Base-by-base conservation (phyloP, 1,139 yeast genomes). In the Hyphopichia burtonii region DNA sequence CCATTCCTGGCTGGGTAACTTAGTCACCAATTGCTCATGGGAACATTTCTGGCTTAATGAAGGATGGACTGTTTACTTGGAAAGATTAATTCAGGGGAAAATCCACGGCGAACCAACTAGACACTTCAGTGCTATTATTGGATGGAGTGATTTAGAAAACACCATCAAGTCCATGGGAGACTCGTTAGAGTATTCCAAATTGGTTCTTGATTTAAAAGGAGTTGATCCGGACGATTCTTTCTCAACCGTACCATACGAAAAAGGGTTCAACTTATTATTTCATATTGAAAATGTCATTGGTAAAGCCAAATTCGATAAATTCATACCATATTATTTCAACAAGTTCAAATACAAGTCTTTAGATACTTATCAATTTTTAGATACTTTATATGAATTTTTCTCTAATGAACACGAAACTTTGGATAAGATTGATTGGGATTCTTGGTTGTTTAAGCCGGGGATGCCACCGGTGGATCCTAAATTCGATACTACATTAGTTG, bases 401-500 rank as follows among this genome's bases (percentile, higher is more conserved):
- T 60, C 66, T 32, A 72, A 73, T 39, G 68, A 79, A 48, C 66
- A 68, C 41, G 71, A 62, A 0, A 51, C 72, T 22, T 72, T 87
- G 52, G 87, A 87, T 53, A 49, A 73, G 11, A 77, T 90, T 40
- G 96, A 90, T 61, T 90, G 96, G 96, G 74, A 87, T 41, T 63
- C 80, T 27, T 90, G 96, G 96, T 69, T 88, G 45, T 85, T 76
- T 61, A 68, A 75, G 35, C 86, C 94, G 3, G 96, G 96, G 2
- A 78, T 90, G 76, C 96, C 97, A 36, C 93, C 91, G 43, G 57
- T 68, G 18, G 84, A 80, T 58, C 96, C 95, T 15, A 58, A 78
- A 27, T 89, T 89, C 56, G 90, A 87, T 59, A 86, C 95, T 4
- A 68, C 83, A 2, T 68, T 89, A 52, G 96, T 86, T 12, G 90